These are phyloP conservation scores for Trebouxia sp. DNA, from an alignment of 139 green algal genomes.

Conservation along the genomic window DNA sequence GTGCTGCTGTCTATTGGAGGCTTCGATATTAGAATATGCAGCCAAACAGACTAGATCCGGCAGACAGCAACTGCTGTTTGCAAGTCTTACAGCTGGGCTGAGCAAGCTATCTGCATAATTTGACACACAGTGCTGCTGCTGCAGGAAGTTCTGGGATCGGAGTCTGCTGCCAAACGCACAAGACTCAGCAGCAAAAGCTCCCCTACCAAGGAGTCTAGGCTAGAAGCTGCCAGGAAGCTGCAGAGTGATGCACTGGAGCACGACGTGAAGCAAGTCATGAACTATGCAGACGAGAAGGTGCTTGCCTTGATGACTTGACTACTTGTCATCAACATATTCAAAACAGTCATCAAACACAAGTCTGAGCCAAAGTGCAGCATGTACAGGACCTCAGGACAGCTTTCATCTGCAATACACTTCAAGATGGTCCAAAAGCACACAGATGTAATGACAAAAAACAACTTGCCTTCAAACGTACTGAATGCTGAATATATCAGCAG, in stretches of 20 bases:
- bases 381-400: too few species aligned
- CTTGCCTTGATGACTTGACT: not conserved
- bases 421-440: too few species aligned
- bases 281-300: constrained; percentile 29
- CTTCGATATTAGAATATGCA: not conserved
- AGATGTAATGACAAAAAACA: too few species aligned
- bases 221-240: not conserved
- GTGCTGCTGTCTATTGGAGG: not conserved
- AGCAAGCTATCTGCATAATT: not conserved
- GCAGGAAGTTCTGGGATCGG: not conserved
- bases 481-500: not conserved
- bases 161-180: not conserved
- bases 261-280: not conserved
- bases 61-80: not conserved
- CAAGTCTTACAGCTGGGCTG: not conserved
- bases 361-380: too few species aligned
- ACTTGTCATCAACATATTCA: too few species aligned
- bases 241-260: not conserved
- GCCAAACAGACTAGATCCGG: not conserved
- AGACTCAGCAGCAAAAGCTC: not conserved
- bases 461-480: not conserved
- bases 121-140: not conserved
- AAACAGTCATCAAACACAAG: too few species aligned
- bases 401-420: too few species aligned
- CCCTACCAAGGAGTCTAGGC: not conserved